A percentile compares a stretch with the other conserved stretches of the same genome.
phyloP scores from a whole-genome alignment of 225 moss, liverwort and hornwort genomes.

The Sphagnum contortum region DNA sequence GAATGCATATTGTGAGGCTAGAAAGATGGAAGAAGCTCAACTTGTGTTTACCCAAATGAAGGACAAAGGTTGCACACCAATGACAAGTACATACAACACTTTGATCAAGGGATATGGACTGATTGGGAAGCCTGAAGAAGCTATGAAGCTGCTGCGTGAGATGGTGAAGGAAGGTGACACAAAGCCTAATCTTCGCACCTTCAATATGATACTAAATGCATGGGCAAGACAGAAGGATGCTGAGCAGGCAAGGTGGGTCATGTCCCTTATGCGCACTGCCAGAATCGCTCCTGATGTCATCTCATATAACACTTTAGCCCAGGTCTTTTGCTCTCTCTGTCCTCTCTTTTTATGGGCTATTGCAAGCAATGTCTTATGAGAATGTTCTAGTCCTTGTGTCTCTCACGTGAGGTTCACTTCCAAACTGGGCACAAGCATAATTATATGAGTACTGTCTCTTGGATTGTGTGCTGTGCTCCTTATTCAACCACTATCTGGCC shows the following conservation, averaged over 20 bases:
- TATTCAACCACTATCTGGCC: too few species aligned
- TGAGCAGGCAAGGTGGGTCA: conserved; percentile 58
- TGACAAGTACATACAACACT: conserved; percentile 64
- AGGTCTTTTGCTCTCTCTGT: conserved; percentile 20
- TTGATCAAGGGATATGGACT: conserved; percentile 73
- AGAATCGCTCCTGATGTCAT: conserved; percentile 77
- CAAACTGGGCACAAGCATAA: too few species aligned
- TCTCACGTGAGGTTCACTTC: too few species aligned
- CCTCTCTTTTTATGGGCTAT: too few species aligned
- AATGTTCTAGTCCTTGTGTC: too few species aligned
- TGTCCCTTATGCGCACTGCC: conserved; percentile 61
- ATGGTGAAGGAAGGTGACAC: conserved; percentile 26
- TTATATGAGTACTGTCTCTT: too few species aligned
- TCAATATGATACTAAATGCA: conserved; percentile 74
- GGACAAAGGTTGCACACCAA: conserved; percentile 38
- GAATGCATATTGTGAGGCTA: conserved; percentile 56
- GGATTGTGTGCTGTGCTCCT: too few species aligned
- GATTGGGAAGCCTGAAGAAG: conserved; percentile 46
- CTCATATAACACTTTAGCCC: conserved; percentile 80
- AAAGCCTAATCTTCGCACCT: conserved; percentile 63
- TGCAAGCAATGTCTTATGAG: too few species aligned
- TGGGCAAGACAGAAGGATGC: conserved; percentile 70
- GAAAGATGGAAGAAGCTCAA: conserved; percentile 53
- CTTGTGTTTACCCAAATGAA: conserved; percentile 65
- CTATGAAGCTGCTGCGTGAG: conserved; percentile 69